Conservation (phyloP, 345 rosid species). For the Camelina hispida region DNA sequence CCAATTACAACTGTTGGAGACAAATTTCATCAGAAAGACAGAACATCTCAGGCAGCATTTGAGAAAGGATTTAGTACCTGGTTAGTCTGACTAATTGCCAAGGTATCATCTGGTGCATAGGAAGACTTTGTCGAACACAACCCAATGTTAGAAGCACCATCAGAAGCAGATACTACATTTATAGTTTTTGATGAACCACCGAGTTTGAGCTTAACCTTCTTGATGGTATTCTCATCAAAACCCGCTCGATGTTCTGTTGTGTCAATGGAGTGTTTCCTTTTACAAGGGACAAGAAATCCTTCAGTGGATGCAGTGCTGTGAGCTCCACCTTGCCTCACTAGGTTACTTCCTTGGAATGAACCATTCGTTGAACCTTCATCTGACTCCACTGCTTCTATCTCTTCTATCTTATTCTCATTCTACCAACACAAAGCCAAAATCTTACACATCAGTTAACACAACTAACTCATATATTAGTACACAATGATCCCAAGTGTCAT, state of each 20-base stretch:
- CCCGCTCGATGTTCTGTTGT: slow-evolving; percentile 39
- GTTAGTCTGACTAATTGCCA: slow-evolving; percentile 45
- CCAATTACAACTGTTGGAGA: neutral
- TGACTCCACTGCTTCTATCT: slow-evolving; percentile 62
- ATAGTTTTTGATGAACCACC: slow-evolving; percentile 58
- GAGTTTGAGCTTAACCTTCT: slow-evolving; percentile 43
- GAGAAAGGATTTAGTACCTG: slow-evolving; percentile 48
- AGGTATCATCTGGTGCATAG: slow-evolving; percentile 46
- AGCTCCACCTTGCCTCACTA: slow-evolving; percentile 46
- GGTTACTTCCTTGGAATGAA: slow-evolving; percentile 60
- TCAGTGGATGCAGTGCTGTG: slow-evolving; percentile 55
- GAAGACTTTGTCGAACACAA: slow-evolving; percentile 50
- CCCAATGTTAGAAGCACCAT: slow-evolving; percentile 53
- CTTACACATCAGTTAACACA: neutral
- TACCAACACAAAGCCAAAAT: slow-evolving; percentile 39
- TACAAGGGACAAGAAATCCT: slow-evolving; percentile 77
- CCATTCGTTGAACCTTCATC: slow-evolving; percentile 76
- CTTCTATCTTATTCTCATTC: slow-evolving; percentile 54
- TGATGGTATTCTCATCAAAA: slow-evolving; percentile 35
- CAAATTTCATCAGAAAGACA: no score
- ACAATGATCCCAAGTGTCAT: neutral
- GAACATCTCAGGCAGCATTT: neutral
- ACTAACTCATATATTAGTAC: neutral
- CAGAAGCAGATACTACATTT: slow-evolving; percentile 45
- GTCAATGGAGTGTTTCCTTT: slow-evolving; percentile 52